Evolutionary conservation across 257 asterid species (phyloP), one percentile per base, ranked within the genome.

Genomic region (Rhazya stricta): DNA sequence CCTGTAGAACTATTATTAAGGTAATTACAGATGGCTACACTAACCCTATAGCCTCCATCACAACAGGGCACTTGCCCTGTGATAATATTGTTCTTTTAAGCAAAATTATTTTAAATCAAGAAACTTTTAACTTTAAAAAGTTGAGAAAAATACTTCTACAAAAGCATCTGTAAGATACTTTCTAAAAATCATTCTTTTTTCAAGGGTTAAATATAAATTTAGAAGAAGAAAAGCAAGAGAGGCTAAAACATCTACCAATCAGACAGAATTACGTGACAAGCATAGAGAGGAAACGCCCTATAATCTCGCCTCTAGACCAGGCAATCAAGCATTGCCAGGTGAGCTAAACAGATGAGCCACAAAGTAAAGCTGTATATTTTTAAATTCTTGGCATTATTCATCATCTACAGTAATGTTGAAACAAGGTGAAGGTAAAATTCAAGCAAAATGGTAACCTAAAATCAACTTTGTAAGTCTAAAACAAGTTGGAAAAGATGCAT

Each of bases 391-490:
- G 51, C 60, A 67, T 53, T 5, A 43, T 69, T 42, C 32, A 43
- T 45, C 36, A 32, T 19, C 50, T 32, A 45, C 43, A 18, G 66
- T 1, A 29, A 10, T 54, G 12, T 34, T 7, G 56, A 29, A 41
- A 12, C 27, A 9, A 41, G 29, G 3, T 43, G 21, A 10, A 8
- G 76, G 45, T 15, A 46, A 32, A 21, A 30, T 13, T 25, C 42
- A 60, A 39, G 68, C 71, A 60, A 39, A 62, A 57, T 51, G 9
- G 48, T 41, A 53, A 67, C 43, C 60, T 56, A 68, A 67, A 27
- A 67, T 51, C 41, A 79, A 67, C 37, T 29, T 29, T 57, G 16
- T 12, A 37, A n/a, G 65, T 79, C 65, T 37, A 79, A 70, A 51
- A 76, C 51, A 79, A 60, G 48, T 29, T 13, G 60, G 48, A 15